phyloP scores from a whole-genome alignment of 2,329 filamentous ascomycete species.

The Colletotrichum acutatum region DNA sequence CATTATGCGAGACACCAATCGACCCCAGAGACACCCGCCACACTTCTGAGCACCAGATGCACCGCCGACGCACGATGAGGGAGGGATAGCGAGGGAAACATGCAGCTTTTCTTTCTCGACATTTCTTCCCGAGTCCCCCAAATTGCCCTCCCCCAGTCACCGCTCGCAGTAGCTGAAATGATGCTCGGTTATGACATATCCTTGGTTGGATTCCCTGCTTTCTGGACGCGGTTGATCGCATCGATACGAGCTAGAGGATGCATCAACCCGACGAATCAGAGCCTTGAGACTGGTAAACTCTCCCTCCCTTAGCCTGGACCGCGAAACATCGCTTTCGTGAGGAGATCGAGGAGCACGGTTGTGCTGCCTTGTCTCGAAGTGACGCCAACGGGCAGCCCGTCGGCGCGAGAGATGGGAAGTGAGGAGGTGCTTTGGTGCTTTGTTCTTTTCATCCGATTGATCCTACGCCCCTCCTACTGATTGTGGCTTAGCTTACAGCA shows the following conservation, averaged over 20 bases:
- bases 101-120: not conserved
- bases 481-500: not conserved
- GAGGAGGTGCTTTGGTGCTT: not conserved
- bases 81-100: not conserved
- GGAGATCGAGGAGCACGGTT: not conserved
- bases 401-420: not conserved
- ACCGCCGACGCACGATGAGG: constrained; percentile 16
- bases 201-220: not conserved
- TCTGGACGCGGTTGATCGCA: not conserved
- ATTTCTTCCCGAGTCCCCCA: not conserved
- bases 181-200: constrained; percentile 11
- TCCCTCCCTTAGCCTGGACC: not conserved
- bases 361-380: not conserved
- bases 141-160: not conserved
- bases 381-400: constrained; percentile 4
- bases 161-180: not conserved
- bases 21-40: constrained; percentile 13
- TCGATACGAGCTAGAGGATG: not conserved
- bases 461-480: constrained; percentile 9
- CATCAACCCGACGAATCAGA: not conserved
- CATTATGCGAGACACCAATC: constrained; percentile 30
- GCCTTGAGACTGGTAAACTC: not conserved
- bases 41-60: not conserved
- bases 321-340: not conserved
- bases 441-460: not conserved